phyloP scores from a whole-genome alignment of 768 basidiomycete species.

The Tephrocybe sp. region DNA sequence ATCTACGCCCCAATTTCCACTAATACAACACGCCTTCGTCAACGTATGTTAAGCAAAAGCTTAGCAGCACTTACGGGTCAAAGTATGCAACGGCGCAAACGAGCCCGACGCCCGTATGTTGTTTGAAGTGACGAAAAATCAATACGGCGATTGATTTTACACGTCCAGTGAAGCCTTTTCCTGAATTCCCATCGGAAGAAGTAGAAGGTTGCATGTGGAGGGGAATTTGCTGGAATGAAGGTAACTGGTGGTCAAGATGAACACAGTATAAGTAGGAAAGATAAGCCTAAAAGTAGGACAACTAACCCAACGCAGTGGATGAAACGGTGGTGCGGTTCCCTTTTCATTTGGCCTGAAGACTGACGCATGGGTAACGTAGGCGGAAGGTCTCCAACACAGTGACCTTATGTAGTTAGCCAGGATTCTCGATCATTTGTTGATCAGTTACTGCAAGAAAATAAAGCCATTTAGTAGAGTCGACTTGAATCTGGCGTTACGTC shows the following conservation, averaged over 20 bases:
- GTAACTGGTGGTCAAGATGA: conserved; percentile 8
- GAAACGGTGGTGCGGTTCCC: conserved; percentile 41
- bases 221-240: conserved; percentile 26
- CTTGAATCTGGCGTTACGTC: no score
- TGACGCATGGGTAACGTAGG: no score
- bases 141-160: conserved; percentile 30
- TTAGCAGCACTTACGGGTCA: conserved; percentile 61
- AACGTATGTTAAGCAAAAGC: background rate
- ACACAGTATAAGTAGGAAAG: conserved; percentile 24
- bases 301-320: conserved; percentile 39
- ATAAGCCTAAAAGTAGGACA: conserved; percentile 27
- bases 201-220: background rate
- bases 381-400: no score
- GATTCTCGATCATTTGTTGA: no score
- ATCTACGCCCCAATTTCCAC: conserved; percentile 91
- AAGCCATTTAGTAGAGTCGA: no score
- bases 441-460: no score
- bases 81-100: conserved; percentile 89
- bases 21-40: conserved; percentile 19
- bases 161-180: conserved; percentile 17
- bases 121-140: conserved; percentile 51
- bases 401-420: no score
- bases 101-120: conserved; percentile 80
- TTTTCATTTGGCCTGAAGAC: no score
- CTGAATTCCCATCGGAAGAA: conserved; percentile 5